Conservation (phyloP, 2,329 filamentous ascomycete species). For the Aspergillus bombycis region DNA sequence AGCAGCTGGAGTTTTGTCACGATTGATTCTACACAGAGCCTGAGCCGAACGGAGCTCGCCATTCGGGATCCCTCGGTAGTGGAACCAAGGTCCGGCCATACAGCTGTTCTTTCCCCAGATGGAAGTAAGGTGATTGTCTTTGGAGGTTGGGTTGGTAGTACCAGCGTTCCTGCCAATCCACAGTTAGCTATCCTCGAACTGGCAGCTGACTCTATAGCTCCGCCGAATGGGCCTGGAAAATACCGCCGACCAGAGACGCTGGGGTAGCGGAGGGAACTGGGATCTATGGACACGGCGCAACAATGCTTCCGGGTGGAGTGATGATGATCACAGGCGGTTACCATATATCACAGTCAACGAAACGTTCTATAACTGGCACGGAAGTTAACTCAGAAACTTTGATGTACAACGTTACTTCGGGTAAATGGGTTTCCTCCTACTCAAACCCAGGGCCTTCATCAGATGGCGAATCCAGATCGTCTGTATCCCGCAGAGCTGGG, state of each 20-base stretch:
- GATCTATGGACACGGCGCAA: conserved; percentile 64
- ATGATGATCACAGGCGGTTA: conserved; percentile 66
- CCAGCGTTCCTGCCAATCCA: conserved; percentile 73
- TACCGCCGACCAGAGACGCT: conserved; percentile 41
- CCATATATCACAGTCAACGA: conserved; percentile 49
- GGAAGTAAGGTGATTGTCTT: conserved; percentile 76
- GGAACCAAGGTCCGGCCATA: conserved; percentile 87
- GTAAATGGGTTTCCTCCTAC: conserved; percentile 61
- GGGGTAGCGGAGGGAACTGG: conserved; percentile 51
- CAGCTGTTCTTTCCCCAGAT: conserved; percentile 77
- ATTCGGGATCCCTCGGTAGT: conserved; percentile 56
- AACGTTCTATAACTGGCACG: conserved; percentile 36
- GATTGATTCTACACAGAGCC: conserved; percentile 53
- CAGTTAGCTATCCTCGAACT: conserved; percentile 79
- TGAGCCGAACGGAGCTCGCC: conserved; percentile 59
- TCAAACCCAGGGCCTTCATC: conserved; percentile 43
- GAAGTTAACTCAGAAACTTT: conserved; percentile 51
- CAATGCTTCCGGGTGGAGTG: conserved; percentile 63
- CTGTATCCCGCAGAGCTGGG: conserved; percentile 54
- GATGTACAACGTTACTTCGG: conserved; percentile 66
- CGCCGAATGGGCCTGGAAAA: conserved; percentile 48
- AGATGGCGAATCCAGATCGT: conserved; percentile 22
- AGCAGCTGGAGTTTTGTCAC: conserved; percentile 82
- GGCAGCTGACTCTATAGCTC: conserved; percentile 68
- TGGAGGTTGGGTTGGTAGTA: conserved; percentile 91